Conservation (phyloP, 257 asterid genomes). For the Jacaranda mimosifolia region DNA sequence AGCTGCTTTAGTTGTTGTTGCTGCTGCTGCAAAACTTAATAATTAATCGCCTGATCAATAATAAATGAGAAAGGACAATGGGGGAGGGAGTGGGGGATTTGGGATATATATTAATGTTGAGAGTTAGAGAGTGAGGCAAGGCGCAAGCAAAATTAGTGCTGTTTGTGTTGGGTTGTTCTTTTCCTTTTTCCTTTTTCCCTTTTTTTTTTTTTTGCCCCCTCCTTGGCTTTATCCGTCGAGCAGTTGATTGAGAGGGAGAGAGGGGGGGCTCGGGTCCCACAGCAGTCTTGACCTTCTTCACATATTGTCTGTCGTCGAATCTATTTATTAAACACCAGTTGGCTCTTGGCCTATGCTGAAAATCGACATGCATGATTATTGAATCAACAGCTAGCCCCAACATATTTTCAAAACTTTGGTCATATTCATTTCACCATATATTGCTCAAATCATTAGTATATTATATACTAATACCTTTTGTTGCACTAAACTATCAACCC, state of each 20-base stretch:
- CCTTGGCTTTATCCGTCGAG: neutral
- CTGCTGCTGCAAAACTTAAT: neutral
- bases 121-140: neutral
- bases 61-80: neutral
- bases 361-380: slow-evolving; percentile 40
- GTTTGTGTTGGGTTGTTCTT: too few species aligned
- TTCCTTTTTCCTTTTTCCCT: too few species aligned
- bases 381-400: slow-evolving; percentile 34
- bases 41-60: too few species aligned
- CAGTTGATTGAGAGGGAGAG: neutral
- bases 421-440: slow-evolving; percentile 53
- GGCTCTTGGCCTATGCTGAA: slow-evolving; percentile 49
- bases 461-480: slow-evolving; percentile 37
- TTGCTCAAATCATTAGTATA: slow-evolving; percentile 39
- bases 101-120: neutral
- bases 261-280: slow-evolving; percentile 59
- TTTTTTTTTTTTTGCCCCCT: too few species aligned
- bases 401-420: slow-evolving; percentile 37
- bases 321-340: slow-evolving; percentile 49
- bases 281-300: slow-evolving; percentile 33
- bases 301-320: neutral
- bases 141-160: neutral
- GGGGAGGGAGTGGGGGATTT: neutral
- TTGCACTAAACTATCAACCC: slow-evolving; percentile 29
- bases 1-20: neutral